Percentiles rank a stretch among this genome's conserved stretches.
Evolutionary conservation across 2,329 filamentous ascomycete species (phyloP).

Genomic region (Diplodia mutila): DNA sequence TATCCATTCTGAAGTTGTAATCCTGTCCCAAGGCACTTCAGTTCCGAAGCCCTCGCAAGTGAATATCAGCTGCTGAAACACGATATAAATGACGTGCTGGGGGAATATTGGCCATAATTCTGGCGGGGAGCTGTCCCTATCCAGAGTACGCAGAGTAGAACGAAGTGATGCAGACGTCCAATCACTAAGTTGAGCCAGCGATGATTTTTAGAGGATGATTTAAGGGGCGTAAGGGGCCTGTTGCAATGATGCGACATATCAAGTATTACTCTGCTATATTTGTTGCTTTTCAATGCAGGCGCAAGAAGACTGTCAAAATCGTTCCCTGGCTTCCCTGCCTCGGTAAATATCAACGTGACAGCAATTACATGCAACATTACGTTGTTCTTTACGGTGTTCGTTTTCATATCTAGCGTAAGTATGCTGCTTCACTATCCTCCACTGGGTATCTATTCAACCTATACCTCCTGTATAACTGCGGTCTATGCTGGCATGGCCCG

Average conservation of each 20-base stretch:
- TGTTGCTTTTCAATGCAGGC: neutral
- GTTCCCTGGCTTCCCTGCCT: neutral
- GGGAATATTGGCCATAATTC: too few relatives aligned
- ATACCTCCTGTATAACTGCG: neutral
- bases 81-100: too few relatives aligned
- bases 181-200: too few relatives aligned
- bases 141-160: too few relatives aligned
- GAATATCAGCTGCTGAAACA: neutral
- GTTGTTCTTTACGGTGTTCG: too few relatives aligned
- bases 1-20: neutral
- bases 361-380: neutral
- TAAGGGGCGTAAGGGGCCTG: too few relatives aligned
- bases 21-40: neutral
- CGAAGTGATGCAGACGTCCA: too few relatives aligned
- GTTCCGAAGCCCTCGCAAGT: neutral
- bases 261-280: too few relatives aligned
- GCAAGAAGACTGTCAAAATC: neutral
- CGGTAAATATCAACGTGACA: neutral
- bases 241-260: too few relatives aligned
- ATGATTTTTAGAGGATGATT: too few relatives aligned
- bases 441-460: conserved; percentile 4
- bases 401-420: neutral
- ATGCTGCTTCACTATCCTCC: neutral
- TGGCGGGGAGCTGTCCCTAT: too few relatives aligned
- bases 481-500: neutral